A percentile compares a stretch with the other conserved stretches of the same genome.
Conservation (phyloP, 768 basidiomycete genomes). For the Rhodotorula graminis region DNA sequence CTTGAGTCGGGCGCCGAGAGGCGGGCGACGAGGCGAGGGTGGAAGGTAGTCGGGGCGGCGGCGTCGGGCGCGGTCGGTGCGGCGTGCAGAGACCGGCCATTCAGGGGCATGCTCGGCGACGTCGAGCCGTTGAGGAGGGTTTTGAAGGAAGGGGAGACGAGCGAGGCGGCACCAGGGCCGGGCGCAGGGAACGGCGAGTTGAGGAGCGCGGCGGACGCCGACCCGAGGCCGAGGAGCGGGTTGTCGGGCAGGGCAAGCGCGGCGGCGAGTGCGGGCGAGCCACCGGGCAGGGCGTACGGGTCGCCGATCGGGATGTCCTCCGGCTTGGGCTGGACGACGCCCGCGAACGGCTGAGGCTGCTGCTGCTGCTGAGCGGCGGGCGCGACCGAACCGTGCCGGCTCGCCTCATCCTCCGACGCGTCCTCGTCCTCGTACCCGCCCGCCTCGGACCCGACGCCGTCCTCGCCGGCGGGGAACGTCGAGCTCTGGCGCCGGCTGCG, state of each 20-base stretch:
- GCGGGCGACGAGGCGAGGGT: slow-evolving; percentile 13
- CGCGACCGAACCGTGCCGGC: neutral
- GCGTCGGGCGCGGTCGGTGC: neutral
- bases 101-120: neutral
- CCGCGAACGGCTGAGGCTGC: neutral
- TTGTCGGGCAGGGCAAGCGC: neutral
- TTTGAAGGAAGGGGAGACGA: neutral
- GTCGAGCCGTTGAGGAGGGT: neutral
- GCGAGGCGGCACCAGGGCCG: too few species aligned
- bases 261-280: neutral
- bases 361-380: neutral
- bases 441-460: neutral
- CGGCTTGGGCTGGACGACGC: neutral
- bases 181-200: neutral
- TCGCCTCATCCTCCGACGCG: neutral
- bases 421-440: neutral
- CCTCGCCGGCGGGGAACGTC: too few species aligned
- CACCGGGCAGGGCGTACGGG: neutral
- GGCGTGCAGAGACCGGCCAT: neutral
- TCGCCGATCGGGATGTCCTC: slow-evolving; percentile 2
- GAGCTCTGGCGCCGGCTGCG: slow-evolving; percentile 1
- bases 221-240: slow-evolving; percentile 1
- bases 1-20: neutral
- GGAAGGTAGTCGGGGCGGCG: neutral
- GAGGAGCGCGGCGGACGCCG: neutral